Evolutionary conservation across 169 alveolate genomes (phyloP), one percentile per base, ranked within the genome.

Genomic region (Eimeria praecox): DNA sequence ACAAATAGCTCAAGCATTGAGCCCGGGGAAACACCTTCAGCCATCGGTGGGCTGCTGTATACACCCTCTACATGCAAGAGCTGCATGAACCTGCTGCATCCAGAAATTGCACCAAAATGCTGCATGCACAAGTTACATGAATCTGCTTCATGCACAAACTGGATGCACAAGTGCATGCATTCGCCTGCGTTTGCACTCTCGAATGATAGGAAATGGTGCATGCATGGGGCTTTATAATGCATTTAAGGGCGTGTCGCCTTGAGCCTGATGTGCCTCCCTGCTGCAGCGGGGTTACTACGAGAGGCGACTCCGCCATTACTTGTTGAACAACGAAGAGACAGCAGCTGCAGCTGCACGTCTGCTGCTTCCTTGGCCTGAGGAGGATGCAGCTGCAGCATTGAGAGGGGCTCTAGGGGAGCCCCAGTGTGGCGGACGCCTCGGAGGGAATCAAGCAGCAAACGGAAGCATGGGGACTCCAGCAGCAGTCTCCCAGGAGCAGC

Each of bases 251-350:
- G 44, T 10, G 9, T 3, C 4, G 44, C 80, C 44, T 18, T 18
- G 69, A 3, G 66, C 66, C 66, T 56, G 24, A 69, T 80, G 90
- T 62, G 22, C n/a, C 49, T 30, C 44, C 49, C 6, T 27, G 90
- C 44, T 80, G 64, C n/a, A 80, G 90, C 42, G 64, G 40, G 90
- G 90, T 44, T 80, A 6, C 69, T 80, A 80, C 69, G 90, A 80
- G 69, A 69, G 90, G 40, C 49, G 54, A 62, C 90, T 80, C 44
- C 90, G 90, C 71, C 27, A 80, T 46, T 80, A 44, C 49, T 46
- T 80, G 64, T 62, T 80, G 38, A 46, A 54, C 12, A 80, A 75
- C 54, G 87, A 14, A 5, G 87, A 75, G 14, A 80, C 90, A 42
- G 90, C 71, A 42, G 69, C 90, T 24, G 90, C 90, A 46, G 90